Base-by-base conservation (phyloP, 108 stramenopile genomes). In the Nitzschia palea region DNA sequence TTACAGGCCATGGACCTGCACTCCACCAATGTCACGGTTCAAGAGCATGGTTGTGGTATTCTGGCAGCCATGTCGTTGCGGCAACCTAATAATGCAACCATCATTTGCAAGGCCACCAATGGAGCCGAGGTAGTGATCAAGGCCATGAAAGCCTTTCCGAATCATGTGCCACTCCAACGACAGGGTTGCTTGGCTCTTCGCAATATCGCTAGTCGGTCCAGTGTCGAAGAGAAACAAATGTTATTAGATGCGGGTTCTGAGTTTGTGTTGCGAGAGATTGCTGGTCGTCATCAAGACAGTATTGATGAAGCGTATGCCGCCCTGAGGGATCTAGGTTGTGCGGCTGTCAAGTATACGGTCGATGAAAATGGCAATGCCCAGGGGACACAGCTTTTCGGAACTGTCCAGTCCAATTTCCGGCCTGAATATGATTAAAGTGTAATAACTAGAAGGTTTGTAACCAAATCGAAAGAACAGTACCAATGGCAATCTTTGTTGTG, bases 251-350 rank as follows among this genome's bases (percentile, higher is more conserved):
- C 81, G 22, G 91, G 91, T 6, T 85, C 87, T 9, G 91, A 94
- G 77, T 67, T 73, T 31, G 79, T 89, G 8, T 65, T 96, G 44
- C 69, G 83, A 26, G 70, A 80, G 44, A 80, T 84, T 58, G 86
- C 91, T 4, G 84, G 89, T 25, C 32, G 66, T 34, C 86, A 88
- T 76, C 87, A 87, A 67, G 86, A 79, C 10, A 89, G 88, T 67
- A 80, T 92, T 17, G 95, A 96, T 77, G 95, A 94, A 78, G 90
- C 93, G 20, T 96, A 94, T 74, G 93, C 93, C 2, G 95, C 93
- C 3, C 65, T 96, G 65, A 79, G 95, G 25, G 95, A 94, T 81
- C 69, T 96, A 52, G 91, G 91, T 14, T 87, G 71, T 50, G 63
- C 77, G 14, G 89, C 76, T 20, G 62, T 71, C 26, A 77, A 87